Conservation (phyloP, 1,284 basidiomycete species). For the Mycena citricolor region DNA sequence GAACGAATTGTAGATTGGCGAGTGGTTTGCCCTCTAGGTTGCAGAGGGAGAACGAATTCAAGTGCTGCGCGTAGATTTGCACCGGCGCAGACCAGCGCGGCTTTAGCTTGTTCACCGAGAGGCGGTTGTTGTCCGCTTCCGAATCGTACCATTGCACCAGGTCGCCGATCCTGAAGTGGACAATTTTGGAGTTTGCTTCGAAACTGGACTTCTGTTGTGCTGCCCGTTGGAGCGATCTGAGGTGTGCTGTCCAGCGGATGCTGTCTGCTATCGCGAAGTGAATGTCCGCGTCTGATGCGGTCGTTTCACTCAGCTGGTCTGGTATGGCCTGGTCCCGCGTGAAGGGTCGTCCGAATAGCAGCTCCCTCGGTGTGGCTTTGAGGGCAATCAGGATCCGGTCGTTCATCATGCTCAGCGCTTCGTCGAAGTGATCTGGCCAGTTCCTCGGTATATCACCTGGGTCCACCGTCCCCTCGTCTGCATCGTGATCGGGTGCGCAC, state of each 20-base stretch:
- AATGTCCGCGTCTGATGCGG: slow-evolving; percentile 1
- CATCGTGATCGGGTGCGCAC: slow-evolving; percentile 30
- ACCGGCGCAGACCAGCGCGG: slow-evolving; percentile 15
- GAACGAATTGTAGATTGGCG: slow-evolving; percentile 3
- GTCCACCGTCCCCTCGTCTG: slow-evolving; percentile 27
- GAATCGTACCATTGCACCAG: slow-evolving; percentile 16
- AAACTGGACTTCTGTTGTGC: slow-evolving; percentile 6
- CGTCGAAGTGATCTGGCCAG: slow-evolving; percentile 36
- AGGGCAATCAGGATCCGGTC: slow-evolving; percentile 9
- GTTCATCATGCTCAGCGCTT: slow-evolving; percentile 23
- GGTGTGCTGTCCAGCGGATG: slow-evolving; percentile 3
- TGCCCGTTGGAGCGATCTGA: slow-evolving; percentile 1
- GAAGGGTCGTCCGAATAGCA: slow-evolving; percentile 10
- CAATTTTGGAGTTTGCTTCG: not conserved
- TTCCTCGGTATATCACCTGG: slow-evolving; percentile 24
- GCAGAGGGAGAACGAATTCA: slow-evolving; percentile 16
- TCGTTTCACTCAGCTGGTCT: not conserved
- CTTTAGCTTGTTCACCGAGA: slow-evolving; percentile 6
- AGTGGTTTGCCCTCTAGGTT: slow-evolving; percentile 7
- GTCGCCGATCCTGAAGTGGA: slow-evolving; percentile 13
- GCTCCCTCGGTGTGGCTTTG: slow-evolving; percentile 8
- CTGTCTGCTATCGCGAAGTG: slow-evolving; percentile 7
- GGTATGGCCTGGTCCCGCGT: not conserved
- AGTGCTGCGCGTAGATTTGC: slow-evolving; percentile 9
- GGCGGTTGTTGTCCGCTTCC: slow-evolving; percentile 2